Percentiles rank a stretch among this genome's conserved stretches.
These are phyloP conservation scores for Xylaria nigripes DNA, from an alignment of 495 filamentous ascomycete species.

Conservation along the genomic window DNA sequence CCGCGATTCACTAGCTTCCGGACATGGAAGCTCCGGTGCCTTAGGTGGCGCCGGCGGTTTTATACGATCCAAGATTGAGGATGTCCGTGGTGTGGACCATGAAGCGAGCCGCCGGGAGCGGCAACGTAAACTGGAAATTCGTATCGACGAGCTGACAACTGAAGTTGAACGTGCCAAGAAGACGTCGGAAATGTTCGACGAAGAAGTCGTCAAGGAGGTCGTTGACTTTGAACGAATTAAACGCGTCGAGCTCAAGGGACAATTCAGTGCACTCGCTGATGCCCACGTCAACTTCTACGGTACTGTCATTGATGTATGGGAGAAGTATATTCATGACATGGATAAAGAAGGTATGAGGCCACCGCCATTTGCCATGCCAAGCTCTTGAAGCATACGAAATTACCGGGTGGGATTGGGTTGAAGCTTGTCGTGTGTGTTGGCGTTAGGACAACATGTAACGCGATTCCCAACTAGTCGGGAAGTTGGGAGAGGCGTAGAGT, in stretches of 20 bases:
- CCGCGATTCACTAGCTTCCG: constrained; percentile 71
- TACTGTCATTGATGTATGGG: constrained; percentile 75
- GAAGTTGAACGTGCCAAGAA: constrained; percentile 83
- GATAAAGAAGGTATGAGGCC: constrained; percentile 50
- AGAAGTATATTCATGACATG: constrained; percentile 81
- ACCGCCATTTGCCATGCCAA: constrained; percentile 12
- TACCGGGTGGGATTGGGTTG: not conserved
- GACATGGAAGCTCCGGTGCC: constrained; percentile 48
- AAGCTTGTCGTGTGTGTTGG: not conserved
- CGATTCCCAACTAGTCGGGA: not conserved
- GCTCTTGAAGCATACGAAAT: not conserved
- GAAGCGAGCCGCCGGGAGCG: constrained; percentile 82
- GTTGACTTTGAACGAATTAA: constrained; percentile 95
- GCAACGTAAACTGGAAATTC: constrained; percentile 78
- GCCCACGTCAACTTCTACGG: constrained; percentile 83
- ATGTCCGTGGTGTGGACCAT: constrained; percentile 93
- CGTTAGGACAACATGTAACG: not conserved
- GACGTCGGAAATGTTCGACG: constrained; percentile 80
- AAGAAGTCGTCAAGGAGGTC: constrained; percentile 88
- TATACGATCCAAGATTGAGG: constrained; percentile 89
- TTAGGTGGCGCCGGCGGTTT: constrained; percentile 71
- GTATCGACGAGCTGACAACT: constrained; percentile 78
- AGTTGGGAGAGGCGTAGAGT: not conserved
- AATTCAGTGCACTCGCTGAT: constrained; percentile 72
- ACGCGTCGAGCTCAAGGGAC: constrained; percentile 80